A percentile compares a stretch with the other conserved stretches of the same genome.
Conservation (phyloP, 345 rosid species). For the Fremontodendron californicum region DNA sequence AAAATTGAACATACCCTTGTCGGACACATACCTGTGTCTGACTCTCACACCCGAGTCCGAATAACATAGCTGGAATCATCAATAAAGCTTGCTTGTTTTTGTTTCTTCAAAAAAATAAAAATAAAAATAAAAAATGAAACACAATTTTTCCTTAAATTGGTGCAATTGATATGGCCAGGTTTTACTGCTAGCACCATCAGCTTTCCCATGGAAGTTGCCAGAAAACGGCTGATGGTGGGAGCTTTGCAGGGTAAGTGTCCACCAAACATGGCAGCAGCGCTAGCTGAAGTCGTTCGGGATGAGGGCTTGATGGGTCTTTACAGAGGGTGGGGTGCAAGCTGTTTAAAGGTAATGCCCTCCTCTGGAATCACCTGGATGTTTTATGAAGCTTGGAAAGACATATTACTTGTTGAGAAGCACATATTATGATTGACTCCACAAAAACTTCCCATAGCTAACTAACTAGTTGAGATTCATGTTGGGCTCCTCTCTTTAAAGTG, state of each 20-base stretch:
- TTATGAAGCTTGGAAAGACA: conserved; percentile 97
- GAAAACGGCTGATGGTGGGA: conserved; percentile 98
- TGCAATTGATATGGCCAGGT: conserved; percentile 43
- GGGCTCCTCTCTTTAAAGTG: neutral
- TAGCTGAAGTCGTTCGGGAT: conserved; percentile 77
- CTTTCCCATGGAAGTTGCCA: conserved; percentile 94
- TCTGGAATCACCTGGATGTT: conserved; percentile 98
- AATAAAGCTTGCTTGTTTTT: neutral
- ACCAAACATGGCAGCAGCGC: conserved; percentile 88
- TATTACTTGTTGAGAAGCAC: conserved; percentile 47
- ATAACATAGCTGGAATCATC: no score
- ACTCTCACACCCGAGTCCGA: no score
- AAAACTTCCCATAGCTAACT: neutral
- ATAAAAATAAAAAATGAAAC: no score
- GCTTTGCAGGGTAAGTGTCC: conserved; percentile 85
- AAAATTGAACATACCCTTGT: no score
- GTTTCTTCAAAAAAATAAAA: no score
- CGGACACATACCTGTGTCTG: no score
- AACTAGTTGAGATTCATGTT: neutral
- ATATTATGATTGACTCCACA: conserved; percentile 25
- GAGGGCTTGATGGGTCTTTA: conserved; percentile 80
- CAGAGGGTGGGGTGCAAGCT: conserved; percentile 99
- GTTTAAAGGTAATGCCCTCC: conserved; percentile 93
- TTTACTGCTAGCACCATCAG: conserved; percentile 92
- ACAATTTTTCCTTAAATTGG: no score